Base-by-base conservation (phyloP, 768 basidiomycete species). In the Boletus reticuloceps region DNA sequence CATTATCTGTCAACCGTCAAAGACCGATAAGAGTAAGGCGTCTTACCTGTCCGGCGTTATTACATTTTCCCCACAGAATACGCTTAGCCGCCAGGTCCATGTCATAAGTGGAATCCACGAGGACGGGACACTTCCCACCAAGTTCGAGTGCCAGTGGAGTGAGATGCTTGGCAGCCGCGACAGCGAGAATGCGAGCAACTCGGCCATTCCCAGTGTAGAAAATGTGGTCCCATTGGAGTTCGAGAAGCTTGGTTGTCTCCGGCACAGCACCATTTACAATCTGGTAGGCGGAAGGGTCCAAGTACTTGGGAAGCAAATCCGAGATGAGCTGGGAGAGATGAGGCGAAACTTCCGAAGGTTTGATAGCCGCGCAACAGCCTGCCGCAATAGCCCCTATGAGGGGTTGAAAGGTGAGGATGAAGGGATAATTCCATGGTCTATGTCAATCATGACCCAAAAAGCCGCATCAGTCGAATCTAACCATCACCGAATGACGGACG, bases 341-440 rank as follows among this genome's bases (percentile, higher is more conserved):
- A 0, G 85, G 81, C 0, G 75, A 67, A 10, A 42, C 46, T 63
- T 91, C 90, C 11, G 88, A 89, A 0, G 80, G 79, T 64, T 91
- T 91, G 62, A 90, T 45, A 12, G 83, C 76, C 0, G 77, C 79
- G n/a, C 83, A 77, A 61, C 85, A 88, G 0, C 89, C 90, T 1
- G 88, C 88, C 0, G 86, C 77, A 47, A 92, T 86, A 1, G 89
- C 89, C 6, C 88, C 88, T 48, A 80, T 75, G 20, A 86, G 70
- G 4, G 88, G 86, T 39, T 79, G 78, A 9, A 88, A 66, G 8
- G 64, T 74, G 32, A 86, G 75, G 11, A 82, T 70, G 48, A 83
- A 62, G 0, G 86, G 86, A 59, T 82, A 88, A 62, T 88, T 88
- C 84, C 84, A 87, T 3, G 84, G 84, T 19, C 84, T 86, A 36